These are phyloP conservation scores for Backusella circina DNA, from an alignment of 192 early-diverging fungal genomes.

Conservation along the genomic window DNA sequence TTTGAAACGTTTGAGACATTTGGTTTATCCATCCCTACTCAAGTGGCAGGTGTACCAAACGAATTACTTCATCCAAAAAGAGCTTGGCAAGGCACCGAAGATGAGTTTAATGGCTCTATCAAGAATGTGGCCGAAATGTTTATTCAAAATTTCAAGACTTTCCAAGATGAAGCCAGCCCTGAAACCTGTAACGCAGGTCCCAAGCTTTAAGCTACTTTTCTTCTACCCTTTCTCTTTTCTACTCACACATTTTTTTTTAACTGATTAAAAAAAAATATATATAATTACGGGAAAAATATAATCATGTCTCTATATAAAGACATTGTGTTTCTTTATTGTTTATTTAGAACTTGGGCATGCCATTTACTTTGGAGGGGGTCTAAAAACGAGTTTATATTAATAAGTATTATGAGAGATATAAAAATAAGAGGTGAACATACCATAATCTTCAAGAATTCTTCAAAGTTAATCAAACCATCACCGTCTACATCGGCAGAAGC, in stretches of 20 bases:
- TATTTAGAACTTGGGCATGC: not conserved
- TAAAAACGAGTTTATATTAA: not conserved
- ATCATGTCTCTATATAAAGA: not conserved
- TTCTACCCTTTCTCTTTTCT: not conserved
- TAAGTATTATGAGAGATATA: not conserved
- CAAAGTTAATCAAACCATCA: constrained; percentile 85
- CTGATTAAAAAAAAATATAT: not conserved
- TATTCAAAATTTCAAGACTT: constrained; percentile 85
- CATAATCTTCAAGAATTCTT: constrained; percentile 88
- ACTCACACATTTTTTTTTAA: not conserved
- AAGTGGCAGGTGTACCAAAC: constrained; percentile 67
- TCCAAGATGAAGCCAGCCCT: constrained; percentile 70
- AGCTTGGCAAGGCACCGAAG: constrained; percentile 78
- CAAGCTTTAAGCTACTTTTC: not conserved
- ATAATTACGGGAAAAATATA: not conserved
- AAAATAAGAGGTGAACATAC: not conserved
- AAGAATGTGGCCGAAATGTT: constrained; percentile 81
- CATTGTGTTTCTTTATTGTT: not conserved
- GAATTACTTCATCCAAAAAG: constrained; percentile 84
- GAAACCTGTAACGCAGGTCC: constrained; percentile 75
- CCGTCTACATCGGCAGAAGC: constrained; percentile 77
- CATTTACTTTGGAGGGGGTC: constrained; percentile 14
- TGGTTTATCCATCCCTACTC: constrained; percentile 80
- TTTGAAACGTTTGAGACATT: constrained; percentile 88
- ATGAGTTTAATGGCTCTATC: constrained; percentile 62